A percentile compares a stretch with the other conserved stretches of the same genome.
Conservation (phyloP, 2,329 filamentous ascomycete species). For the Pestalotiopsis sp. region DNA sequence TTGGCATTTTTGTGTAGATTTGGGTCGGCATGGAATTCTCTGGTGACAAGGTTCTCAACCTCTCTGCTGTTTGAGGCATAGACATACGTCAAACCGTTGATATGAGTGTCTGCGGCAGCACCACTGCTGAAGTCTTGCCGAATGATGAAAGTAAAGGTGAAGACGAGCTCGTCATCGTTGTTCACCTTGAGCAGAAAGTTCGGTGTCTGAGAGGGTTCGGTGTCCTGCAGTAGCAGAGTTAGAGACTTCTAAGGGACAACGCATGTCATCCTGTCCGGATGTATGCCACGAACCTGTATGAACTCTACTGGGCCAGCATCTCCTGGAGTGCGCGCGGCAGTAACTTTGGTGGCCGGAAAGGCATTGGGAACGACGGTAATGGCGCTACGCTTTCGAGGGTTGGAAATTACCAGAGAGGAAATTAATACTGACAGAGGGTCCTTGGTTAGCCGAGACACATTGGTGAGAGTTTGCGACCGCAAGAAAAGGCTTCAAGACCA, state of each 20-base stretch:
- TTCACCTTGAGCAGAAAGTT: conserved; percentile 83
- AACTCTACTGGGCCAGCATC: conserved; percentile 85
- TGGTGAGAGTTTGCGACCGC: background rate
- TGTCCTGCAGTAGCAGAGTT: conserved; percentile 62
- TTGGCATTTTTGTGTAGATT: conserved; percentile 98
- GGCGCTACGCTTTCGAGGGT: conserved; percentile 75
- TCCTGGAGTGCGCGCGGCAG: conserved; percentile 69
- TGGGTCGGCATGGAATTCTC: conserved; percentile 95
- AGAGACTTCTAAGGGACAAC: conserved; percentile 17
- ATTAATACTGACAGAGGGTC: conserved; percentile 70
- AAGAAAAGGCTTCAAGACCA: background rate
- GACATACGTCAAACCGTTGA: conserved; percentile 90
- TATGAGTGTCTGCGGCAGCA: conserved; percentile 67
- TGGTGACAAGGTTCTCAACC: conserved; percentile 89
- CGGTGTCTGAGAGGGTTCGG: conserved; percentile 65
- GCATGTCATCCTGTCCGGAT: conserved; percentile 16
- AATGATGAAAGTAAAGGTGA: conserved; percentile 90
- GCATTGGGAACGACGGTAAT: conserved; percentile 82
- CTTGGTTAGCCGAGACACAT: background rate
- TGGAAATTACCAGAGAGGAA: conserved; percentile 80
- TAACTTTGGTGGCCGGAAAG: conserved; percentile 81
- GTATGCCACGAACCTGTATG: conserved; percentile 70
- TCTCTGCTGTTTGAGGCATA: conserved; percentile 85
- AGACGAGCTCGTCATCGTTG: conserved; percentile 90
- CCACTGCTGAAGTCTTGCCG: conserved; percentile 56